Conservation (phyloP, 2,329 filamentous ascomycete species). For the Diaporthe citrichinensis region DNA sequence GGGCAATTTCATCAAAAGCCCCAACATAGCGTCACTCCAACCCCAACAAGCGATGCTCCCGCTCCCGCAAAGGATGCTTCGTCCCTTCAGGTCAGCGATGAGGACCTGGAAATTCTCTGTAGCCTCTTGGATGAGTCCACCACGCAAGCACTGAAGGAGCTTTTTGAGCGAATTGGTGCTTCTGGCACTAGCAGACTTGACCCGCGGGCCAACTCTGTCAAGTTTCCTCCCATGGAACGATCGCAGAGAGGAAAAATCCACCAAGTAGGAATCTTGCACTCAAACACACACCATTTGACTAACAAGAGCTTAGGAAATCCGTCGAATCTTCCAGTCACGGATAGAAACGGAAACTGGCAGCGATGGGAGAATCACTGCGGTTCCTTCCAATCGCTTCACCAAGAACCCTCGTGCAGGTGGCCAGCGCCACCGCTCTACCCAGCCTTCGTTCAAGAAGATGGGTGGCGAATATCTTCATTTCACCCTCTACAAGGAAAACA, state of each 20-base stretch:
- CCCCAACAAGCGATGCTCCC: constrained; percentile 45
- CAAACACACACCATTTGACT: background rate
- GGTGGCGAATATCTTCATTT: constrained; percentile 89
- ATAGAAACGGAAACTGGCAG: constrained; percentile 80
- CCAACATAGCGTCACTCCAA: constrained; percentile 45
- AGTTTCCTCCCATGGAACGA: constrained; percentile 60
- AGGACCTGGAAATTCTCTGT: constrained; percentile 54
- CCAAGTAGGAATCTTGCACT: constrained; percentile 52
- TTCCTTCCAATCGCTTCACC: constrained; percentile 68
- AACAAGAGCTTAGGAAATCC: constrained; percentile 66
- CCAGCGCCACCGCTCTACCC: constrained; percentile 43
- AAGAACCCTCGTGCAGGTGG: constrained; percentile 51
- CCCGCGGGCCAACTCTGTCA: constrained; percentile 51
- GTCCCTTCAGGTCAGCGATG: constrained; percentile 46
- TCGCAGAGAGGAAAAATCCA: constrained; percentile 63
- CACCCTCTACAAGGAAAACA: constrained; percentile 95
- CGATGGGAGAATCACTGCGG: constrained; percentile 74
- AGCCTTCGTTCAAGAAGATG: constrained; percentile 43
- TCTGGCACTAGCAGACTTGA: constrained; percentile 48
- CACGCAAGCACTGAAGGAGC: constrained; percentile 56
- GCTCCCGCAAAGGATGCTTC: constrained; percentile 24
- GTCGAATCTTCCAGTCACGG: constrained; percentile 83
- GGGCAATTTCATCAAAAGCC: constrained; percentile 16
- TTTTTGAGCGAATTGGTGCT: constrained; percentile 54
- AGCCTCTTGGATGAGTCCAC: constrained; percentile 57